phyloP scores from a whole-genome alignment of 345 rosid species.

The Eucalyptus virginea region DNA sequence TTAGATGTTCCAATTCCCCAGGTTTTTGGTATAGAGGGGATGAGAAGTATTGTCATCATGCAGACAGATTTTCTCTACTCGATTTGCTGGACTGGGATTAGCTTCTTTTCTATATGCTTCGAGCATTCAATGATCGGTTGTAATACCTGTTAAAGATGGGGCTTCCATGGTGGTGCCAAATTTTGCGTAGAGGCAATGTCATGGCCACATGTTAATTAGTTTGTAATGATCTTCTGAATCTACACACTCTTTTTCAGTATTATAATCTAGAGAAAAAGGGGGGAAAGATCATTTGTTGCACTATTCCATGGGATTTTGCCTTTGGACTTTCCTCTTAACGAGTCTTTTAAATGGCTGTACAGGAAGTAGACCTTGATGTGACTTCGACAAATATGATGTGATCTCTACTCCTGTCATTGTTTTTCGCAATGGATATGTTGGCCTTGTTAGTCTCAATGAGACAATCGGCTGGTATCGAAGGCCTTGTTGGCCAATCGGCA shows the following conservation, averaged over 20 bases:
- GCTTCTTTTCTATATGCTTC: neutral
- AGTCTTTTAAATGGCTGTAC: neutral
- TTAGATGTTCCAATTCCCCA: neutral
- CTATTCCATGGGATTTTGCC: neutral
- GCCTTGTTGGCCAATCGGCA: neutral
- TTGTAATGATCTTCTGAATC: neutral
- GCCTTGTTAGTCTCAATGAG: neutral
- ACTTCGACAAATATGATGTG: neutral
- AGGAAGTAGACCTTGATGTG: neutral
- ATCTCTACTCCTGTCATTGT: neutral
- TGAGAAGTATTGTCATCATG: neutral
- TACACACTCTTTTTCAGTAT: neutral
- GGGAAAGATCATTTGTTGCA: neutral
- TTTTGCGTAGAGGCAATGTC: neutral
- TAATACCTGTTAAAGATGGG: neutral
- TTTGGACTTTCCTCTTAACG: neutral
- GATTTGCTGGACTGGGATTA: neutral
- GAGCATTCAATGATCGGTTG: neutral
- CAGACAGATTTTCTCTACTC: neutral
- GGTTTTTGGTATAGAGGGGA: neutral
- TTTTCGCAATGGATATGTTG: neutral
- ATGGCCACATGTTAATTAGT: neutral
- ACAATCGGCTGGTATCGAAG: neutral
- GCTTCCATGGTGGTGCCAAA: neutral
- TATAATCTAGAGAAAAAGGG: neutral